Evolutionary conservation across 371 early-diverging fungal species (phyloP), one percentile per base, ranked within the genome.

Genomic region (Sporodiniella umbellata): DNA sequence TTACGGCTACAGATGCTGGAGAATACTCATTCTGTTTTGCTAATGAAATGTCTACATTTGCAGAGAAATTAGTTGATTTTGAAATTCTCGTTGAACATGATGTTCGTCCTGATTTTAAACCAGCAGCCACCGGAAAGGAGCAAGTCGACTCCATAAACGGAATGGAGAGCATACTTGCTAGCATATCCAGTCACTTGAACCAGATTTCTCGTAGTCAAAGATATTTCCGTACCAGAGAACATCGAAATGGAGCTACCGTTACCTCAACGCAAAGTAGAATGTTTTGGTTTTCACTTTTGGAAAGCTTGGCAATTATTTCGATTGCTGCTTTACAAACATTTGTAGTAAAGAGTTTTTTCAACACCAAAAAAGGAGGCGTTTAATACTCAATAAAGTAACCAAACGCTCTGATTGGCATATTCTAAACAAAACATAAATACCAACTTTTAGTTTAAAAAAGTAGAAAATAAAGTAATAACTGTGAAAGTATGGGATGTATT

Each of bases 21-120:
- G 96, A 96, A 64, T 90, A 92, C 68, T 69, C 88, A 12, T 91
- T 93, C 78, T 95, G 95, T 79, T 96, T 96, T 81, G 85, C 83
- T 53, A 96, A 96, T 66, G 78, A 78, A 30, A 86, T 89, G 81
- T 86, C 93, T 33, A 88, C 92, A 12, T 92, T 89, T 70, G 85
- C 88, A 21, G 90, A 92, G 48, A 96, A 96, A 65, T 64, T 86
- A 19, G 78, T 96, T 25, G 94, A 94, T 64, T 92, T 96, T 63
- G 96, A 96, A 58, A 87, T 96, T 50, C 67, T 83, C 0, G 77
- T 90, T n/a, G 92, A 96, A 65, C 80, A 89, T 71, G 94, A 95
- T 67, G 64, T 60, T 6, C 63, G 77, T 22, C 58, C 63, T 35
- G 31, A 58, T 18, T 63, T 54, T 17, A 38, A 45, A 42, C 53